Base-by-base conservation (phyloP, 257 asterid species). In the Forsythia suspensa region DNA sequence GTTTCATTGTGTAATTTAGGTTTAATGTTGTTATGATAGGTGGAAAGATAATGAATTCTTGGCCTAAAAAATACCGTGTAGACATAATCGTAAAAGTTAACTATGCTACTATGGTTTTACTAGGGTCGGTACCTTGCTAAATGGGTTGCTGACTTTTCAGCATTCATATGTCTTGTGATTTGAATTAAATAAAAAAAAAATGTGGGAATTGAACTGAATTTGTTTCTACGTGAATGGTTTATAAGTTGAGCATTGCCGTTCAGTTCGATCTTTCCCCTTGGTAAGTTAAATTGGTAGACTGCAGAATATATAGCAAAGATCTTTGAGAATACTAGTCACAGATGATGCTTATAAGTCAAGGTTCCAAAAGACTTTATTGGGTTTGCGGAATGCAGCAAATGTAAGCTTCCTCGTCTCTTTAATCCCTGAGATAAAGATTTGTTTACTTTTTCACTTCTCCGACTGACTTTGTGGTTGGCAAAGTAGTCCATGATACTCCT, bases 251-350 rank as follows among this genome's bases (percentile, higher is more conserved):
- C 34, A 48, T 70, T 69, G 3, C 42, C 6, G 38, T 59, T 39
- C 40, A 48, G 21, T 48, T 76, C 63, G 4, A 11, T 55, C 2
- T 68, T 10, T 41, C 44, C 34, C 55, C 16, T 44, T 38, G 74
- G 69, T 8, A n/a, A 6, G 34, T 74, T 65, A 39, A 29, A 59
- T 37, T 21, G 48, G 55, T 34, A 16, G 66, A 69, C 59, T 10
- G 16, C 40, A 75, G 10, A 51, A 16, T 18, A 12, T 9, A 37
- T 70, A 8, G 21, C 66, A 48, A 40, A 8, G 78, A 37, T 41
- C 43, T 75, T 76, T 77, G 76, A 43, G 21, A 48, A 73, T 78
- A 41, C 51, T 46, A 59, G 36, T 7, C 16, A 21, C 4, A 55
- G 5, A 20, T 48, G 42, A 29, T n/a, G 0, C 13, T 29, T 57